phyloP scores from a whole-genome alignment of 768 basidiomycete genomes.

The Lactarius trivialis region DNA sequence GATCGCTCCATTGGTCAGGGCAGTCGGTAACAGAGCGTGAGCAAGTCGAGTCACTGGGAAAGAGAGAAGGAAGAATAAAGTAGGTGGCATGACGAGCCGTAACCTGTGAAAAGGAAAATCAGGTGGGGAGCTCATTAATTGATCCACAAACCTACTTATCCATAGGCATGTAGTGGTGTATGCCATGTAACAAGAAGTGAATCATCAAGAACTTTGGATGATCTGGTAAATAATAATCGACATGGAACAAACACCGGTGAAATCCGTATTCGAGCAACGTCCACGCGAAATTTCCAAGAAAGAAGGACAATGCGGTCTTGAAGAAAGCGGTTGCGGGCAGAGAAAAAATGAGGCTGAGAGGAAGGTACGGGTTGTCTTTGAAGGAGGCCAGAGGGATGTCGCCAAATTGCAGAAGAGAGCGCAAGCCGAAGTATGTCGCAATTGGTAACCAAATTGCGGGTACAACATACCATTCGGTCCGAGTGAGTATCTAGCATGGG shows the following conservation, averaged over 20 bases:
- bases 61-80: constrained; percentile 68
- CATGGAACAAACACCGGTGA: constrained; percentile 96
- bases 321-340: constrained; percentile 46
- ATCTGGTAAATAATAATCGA: constrained; percentile 86
- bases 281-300: constrained; percentile 86
- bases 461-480: constrained; percentile 90
- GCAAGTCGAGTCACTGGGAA: constrained; percentile 84
- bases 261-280: constrained; percentile 88
- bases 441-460: constrained; percentile 92
- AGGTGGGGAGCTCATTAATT: constrained; percentile 6
- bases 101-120: constrained; percentile 39
- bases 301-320: constrained; percentile 62
- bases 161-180: constrained; percentile 98
- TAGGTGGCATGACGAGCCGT: constrained; percentile 95
- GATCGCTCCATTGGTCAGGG: constrained; percentile 89
- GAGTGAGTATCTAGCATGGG: constrained; percentile 56
- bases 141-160: constrained; percentile 51
- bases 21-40: constrained; percentile 70
- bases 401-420: constrained; percentile 75
- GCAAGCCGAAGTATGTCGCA: constrained; percentile 65
- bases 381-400: constrained; percentile 58
- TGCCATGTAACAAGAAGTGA: constrained; percentile 91
- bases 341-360: constrained; percentile 40
- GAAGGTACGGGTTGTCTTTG: constrained; percentile 47
- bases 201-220: constrained; percentile 67